Base-by-base conservation (phyloP, 495 filamentous ascomycete genomes). In the Hypoxylon fuscum region DNA sequence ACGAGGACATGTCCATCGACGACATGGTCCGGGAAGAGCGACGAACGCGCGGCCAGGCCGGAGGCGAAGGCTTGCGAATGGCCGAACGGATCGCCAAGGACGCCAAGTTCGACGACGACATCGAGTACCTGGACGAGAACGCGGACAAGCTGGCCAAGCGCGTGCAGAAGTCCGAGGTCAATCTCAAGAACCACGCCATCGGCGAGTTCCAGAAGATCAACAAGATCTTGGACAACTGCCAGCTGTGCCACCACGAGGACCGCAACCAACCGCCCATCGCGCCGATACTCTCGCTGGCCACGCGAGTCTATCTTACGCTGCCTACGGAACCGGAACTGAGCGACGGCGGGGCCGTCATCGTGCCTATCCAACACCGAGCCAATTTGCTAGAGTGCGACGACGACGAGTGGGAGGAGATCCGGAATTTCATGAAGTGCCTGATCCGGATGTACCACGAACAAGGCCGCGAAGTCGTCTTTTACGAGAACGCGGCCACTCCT, bases 391-490 rank as follows among this genome's bases (percentile, higher is more conserved):
- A 97, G 75, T 98, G 96, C 70, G 96, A 98, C 70, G 96, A 98
- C 70, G 96, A 98, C 68, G 95, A 98, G 73, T 98, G 96, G 95
- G 95, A 98, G 66, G 95, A 98, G 71, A 91, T 98, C 34, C 88
- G 93, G 73, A 98, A 98, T 74, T 98, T 98, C 75, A 98, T 98
- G 93, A 98, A 98, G 77, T 90, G 85, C 69, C 83, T 98, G 25
- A 97, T 88, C 1, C 87, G 93, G 43, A 86, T 96, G 85, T 98
- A 98, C 73, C 90, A 93, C 75, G 88, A 91, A 22, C 92, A 95
- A 69, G 92, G 90, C 22, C 87, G 89, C 32, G 91, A 92, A 68
- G 96, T 98, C 2, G 79, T 98, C 46, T 98, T 98, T 79, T 98
- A 98, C 80, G 95, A 98, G 66, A 97, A 97, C 69, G 95, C 96